These are phyloP conservation scores for Gelatoporia subvermispora DNA, from an alignment of 768 basidiomycete genomes.

Conservation along the genomic window DNA sequence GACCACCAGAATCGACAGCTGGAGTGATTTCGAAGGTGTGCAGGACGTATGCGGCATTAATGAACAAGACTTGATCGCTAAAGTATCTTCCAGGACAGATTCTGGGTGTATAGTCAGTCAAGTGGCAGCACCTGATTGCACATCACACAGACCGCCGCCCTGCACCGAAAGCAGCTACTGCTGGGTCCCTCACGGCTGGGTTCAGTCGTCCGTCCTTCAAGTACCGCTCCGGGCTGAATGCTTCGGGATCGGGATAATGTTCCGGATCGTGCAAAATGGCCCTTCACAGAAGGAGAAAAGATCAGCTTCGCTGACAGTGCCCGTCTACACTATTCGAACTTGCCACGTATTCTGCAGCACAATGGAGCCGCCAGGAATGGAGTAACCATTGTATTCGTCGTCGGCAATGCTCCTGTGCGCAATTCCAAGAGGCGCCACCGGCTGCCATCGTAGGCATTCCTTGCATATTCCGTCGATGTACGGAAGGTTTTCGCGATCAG, in stretches of 20 bases:
- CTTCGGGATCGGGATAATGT: slow-evolving; percentile 20
- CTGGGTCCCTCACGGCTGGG: slow-evolving; percentile 12
- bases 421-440: slow-evolving; percentile 18
- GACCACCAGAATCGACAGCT: slow-evolving; percentile 1
- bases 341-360: slow-evolving; percentile 11
- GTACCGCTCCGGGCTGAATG: slow-evolving; percentile 21
- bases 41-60: slow-evolving; percentile 11
- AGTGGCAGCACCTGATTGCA: not conserved
- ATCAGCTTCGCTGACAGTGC: not conserved
- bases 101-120: not conserved
- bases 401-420: slow-evolving; percentile 8
- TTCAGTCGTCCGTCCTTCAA: slow-evolving; percentile 11
- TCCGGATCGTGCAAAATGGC: slow-evolving; percentile 19
- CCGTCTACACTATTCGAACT: not conserved
- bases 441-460: slow-evolving; percentile 26
- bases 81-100: slow-evolving; percentile 16
- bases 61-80: slow-evolving; percentile 9
- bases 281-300: slow-evolving; percentile 10
- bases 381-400: slow-evolving; percentile 14
- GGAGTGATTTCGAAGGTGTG: slow-evolving; percentile 14
- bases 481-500: slow-evolving; percentile 17
- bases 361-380: slow-evolving; percentile 13
- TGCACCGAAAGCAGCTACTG: slow-evolving; percentile 17
- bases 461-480: slow-evolving; percentile 26
- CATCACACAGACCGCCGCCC: slow-evolving; percentile 15